A percentile compares a stretch with the other conserved stretches of the same genome.
phyloP scores from a whole-genome alignment of 2,329 filamentous ascomycete species.

The Diaporthe sp. region DNA sequence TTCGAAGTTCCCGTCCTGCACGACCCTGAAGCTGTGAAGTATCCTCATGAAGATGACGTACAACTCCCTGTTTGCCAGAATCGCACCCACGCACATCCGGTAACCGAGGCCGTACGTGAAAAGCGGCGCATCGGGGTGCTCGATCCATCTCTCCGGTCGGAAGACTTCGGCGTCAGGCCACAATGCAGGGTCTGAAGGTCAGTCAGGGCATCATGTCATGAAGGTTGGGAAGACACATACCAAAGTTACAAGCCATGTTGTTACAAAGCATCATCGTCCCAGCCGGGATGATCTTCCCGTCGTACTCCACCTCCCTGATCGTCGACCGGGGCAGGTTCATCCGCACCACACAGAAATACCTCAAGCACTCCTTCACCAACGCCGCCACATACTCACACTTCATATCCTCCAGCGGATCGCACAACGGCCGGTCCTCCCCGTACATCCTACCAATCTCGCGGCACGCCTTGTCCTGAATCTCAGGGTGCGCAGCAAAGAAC shows the following conservation, averaged over 20 bases:
- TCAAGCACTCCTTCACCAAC: conserved; percentile 71
- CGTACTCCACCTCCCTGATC: conserved; percentile 69
- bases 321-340: conserved; percentile 73
- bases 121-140: background rate
- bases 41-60: conserved; percentile 6
- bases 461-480: conserved; percentile 72
- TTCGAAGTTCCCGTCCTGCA: background rate
- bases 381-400: conserved; percentile 74
- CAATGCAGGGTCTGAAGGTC: background rate
- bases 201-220: background rate
- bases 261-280: conserved; percentile 55
- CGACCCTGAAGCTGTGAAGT: conserved; percentile 9
- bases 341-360: conserved; percentile 73
- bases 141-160: conserved; percentile 6
- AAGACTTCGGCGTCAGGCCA: conserved; percentile 5
- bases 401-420: conserved; percentile 72
- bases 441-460: conserved; percentile 61
- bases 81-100: background rate
- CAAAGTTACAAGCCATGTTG: conserved; percentile 15
- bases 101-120: conserved; percentile 3
- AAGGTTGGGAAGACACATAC: background rate
- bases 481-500: conserved; percentile 68
- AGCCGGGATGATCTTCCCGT: conserved; percentile 69
- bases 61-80: background rate
- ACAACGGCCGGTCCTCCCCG: conserved; percentile 60